Base-by-base conservation (phyloP, 129 eudicot species). In the Ambrosia artemisiifolia region DNA sequence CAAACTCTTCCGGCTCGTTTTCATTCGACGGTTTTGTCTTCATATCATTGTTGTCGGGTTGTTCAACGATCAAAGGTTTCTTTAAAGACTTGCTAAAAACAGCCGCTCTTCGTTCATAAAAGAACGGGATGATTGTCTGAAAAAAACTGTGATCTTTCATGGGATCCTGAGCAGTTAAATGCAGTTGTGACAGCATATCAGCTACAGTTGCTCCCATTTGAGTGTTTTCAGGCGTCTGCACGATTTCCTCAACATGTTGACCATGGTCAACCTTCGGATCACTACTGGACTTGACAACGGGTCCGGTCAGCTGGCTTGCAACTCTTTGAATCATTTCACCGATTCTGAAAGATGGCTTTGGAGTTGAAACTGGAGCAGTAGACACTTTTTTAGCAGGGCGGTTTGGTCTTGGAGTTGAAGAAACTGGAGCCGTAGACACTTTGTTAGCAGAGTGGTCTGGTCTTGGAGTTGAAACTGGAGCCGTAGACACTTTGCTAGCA, bases 291-390 rank as follows among this genome's bases (percentile, higher is more conserved):
- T 61, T 61, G 20, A 61, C 20, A 33, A 33, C 44, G 18, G 94
- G 74, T n/a, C 91, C 98, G 0, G 91, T 85, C 70, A 92, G 69
- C 80, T 92, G 98, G 75, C 85, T 92, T 44, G 98, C 98, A 34
- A 82, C 90, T 75, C 92, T 83, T 19, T 84, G 84, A 65, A 92
- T 92, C 77, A 90, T 70, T 70, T 85, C 95, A 61, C 98, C 98
- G 60, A 92, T 75, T 77, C 80, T 92, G 33, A 92, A 92, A 11
- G 98, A 92, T 24, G 93, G 96, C 76, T 82, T 85, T 35, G 91
- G 91, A 65, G 67, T 77, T 72, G 86, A 78, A 65, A 73, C 17
- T 7, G 63, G 12, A 33, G 35, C 73, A 24, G 82, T 24, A 54
- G 91, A 79, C 19, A 48, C 80, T 79, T 91, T 86, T 3, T 86